These are phyloP conservation scores for Tephrocybe sp. DNA, from an alignment of 768 basidiomycete genomes.

Conservation along the genomic window DNA sequence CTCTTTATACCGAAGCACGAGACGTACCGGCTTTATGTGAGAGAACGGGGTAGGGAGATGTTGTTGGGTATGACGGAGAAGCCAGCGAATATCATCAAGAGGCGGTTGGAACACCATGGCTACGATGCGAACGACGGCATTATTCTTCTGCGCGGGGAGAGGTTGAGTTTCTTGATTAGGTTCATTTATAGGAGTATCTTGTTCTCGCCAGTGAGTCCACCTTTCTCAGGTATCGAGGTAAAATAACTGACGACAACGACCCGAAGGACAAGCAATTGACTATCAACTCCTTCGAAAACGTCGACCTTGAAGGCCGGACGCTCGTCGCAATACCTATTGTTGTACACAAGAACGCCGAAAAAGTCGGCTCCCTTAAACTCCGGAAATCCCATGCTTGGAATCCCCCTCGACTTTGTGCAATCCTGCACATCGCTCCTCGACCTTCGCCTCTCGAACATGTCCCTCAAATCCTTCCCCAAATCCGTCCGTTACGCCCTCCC, in stretches of 20 bases:
- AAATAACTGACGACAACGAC: too few relatives aligned
- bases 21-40: slow-evolving; percentile 69
- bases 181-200: slow-evolving; percentile 86
- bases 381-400: slow-evolving; percentile 92
- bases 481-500: slow-evolving; percentile 74
- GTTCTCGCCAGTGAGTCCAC: slow-evolving; percentile 65
- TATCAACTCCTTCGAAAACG: slow-evolving; percentile 45
- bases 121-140: slow-evolving; percentile 81
- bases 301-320: slow-evolving; percentile 81
- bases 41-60: slow-evolving; percentile 80
- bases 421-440: slow-evolving; percentile 81
- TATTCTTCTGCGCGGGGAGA: slow-evolving; percentile 74
- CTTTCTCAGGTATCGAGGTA: slow-evolving; percentile 60
- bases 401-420: slow-evolving; percentile 95
- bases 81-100: slow-evolving; percentile 81
- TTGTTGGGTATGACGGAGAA: slow-evolving; percentile 77
- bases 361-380: slow-evolving; percentile 85
- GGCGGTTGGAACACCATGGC: slow-evolving; percentile 86
- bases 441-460: slow-evolving; percentile 85
- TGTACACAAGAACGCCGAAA: slow-evolving; percentile 80
- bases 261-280: slow-evolving; percentile 70
- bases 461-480: slow-evolving; percentile 89
- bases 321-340: slow-evolving; percentile 86
- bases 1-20: slow-evolving; percentile 52
- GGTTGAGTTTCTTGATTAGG: slow-evolving; percentile 81